These are phyloP conservation scores for Lunularia cruciata DNA, from an alignment of 225 moss, liverwort and hornwort genomes.

Conservation along the genomic window DNA sequence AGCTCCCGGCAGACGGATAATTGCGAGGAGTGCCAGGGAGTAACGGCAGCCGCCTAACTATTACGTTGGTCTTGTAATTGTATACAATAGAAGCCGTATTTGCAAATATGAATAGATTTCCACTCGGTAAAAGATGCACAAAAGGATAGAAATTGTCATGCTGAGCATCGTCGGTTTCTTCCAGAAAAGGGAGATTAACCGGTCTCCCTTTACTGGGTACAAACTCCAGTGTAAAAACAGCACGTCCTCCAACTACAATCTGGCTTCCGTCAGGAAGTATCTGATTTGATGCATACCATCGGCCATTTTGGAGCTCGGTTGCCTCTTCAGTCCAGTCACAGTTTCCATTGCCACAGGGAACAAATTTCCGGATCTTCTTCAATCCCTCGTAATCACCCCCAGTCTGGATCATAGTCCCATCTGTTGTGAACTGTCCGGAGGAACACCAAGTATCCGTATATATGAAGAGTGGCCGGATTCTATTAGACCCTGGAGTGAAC, in stretches of 20 bases:
- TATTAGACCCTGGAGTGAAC: slow-evolving; percentile 51
- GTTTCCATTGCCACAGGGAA: slow-evolving; percentile 37
- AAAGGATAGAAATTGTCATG: slow-evolving; percentile 65
- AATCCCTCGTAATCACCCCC: slow-evolving; percentile 62
- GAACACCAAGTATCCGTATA: slow-evolving; percentile 74
- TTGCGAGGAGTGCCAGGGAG: slow-evolving; percentile 63
- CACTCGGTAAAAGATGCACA: slow-evolving; percentile 57
- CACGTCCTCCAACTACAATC: slow-evolving; percentile 56
- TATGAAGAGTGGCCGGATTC: slow-evolving; percentile 54
- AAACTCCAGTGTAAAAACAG: slow-evolving; percentile 43
- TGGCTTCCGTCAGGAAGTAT: slow-evolving; percentile 57
- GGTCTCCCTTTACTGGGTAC: slow-evolving; percentile 39
- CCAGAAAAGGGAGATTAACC: slow-evolving; percentile 28
- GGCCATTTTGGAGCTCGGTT: slow-evolving; percentile 34
- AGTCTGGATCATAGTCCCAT: slow-evolving; percentile 65
- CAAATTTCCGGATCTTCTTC: slow-evolving; percentile 24
- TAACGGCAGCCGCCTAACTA: slow-evolving; percentile 34
- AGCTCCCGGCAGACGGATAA: slow-evolving; percentile 65
- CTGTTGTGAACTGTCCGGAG: slow-evolving; percentile 49
- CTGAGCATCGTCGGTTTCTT: slow-evolving; percentile 23
- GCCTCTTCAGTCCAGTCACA: slow-evolving; percentile 68
- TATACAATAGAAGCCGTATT: slow-evolving; percentile 61
- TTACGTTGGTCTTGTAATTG: slow-evolving; percentile 43
- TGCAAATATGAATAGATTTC: slow-evolving; percentile 64
- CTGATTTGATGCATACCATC: slow-evolving; percentile 82